These are phyloP conservation scores for Mycena olivaceomarginata DNA, from an alignment of 768 basidiomycete genomes.

Conservation along the genomic window DNA sequence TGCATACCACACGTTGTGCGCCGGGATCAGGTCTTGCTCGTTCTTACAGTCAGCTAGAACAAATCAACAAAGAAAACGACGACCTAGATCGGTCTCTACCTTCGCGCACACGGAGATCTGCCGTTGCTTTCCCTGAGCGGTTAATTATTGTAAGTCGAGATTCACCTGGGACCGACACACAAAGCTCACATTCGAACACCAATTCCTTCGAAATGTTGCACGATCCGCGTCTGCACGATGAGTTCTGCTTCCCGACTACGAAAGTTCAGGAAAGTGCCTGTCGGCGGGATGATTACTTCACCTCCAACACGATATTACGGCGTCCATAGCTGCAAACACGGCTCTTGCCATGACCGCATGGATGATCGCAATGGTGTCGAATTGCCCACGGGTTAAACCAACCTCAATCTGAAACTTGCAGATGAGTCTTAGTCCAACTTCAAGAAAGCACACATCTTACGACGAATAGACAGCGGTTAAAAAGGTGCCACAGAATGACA, in stretches of 20 bases:
- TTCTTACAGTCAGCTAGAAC: not conserved
- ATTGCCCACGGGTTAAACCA: slow-evolving; percentile 5
- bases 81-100: not conserved
- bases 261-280: not conserved
- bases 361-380: slow-evolving; percentile 11
- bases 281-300: not conserved
- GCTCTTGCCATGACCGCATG: slow-evolving; percentile 4
- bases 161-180: not conserved
- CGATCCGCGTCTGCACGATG: slow-evolving; percentile 25
- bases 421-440: not conserved
- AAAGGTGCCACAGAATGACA: slow-evolving; percentile 19
- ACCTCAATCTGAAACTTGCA: not conserved
- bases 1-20: slow-evolving; percentile 4
- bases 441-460: not conserved
- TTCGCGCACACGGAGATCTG: not conserved
- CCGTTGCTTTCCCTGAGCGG: slow-evolving; percentile 15
- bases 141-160: not conserved
- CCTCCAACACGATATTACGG: not conserved
- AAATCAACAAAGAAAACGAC: not conserved
- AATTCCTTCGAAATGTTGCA: slow-evolving; percentile 16
- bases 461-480: slow-evolving; percentile 21
- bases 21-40: not conserved
- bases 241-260: slow-evolving; percentile 7
- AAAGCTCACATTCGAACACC: slow-evolving; percentile 16
- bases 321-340: slow-evolving; percentile 6